These are phyloP conservation scores for Candida dajiaensis DNA, from an alignment of 805 yeast species.

Conservation along the genomic window DNA sequence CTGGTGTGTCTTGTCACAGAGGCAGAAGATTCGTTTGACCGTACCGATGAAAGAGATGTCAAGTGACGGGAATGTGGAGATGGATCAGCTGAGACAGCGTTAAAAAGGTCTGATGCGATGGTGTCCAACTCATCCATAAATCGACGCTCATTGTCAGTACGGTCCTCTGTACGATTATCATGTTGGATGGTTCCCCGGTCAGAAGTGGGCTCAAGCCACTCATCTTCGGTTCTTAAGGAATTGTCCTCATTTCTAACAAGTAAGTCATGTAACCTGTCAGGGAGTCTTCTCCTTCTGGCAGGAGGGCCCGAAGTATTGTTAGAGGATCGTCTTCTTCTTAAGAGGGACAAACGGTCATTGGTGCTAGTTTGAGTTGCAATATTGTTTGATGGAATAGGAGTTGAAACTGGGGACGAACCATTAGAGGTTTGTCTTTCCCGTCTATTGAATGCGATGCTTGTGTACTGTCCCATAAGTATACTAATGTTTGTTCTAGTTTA, in stretches of 20 bases:
- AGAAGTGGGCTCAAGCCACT: constrained; percentile 4
- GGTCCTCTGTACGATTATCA: not conserved
- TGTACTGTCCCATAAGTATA: constrained; percentile 8
- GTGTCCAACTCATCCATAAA: constrained; percentile 20
- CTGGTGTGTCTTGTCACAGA: not conserved
- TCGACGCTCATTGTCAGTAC: not conserved
- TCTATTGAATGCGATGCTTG: constrained; percentile 2
- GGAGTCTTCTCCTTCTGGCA: constrained; percentile 20
- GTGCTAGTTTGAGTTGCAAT: not conserved
- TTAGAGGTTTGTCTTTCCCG: not conserved
- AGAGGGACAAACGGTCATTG: not conserved
- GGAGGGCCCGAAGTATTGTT: constrained; percentile 10
- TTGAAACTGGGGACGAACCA: not conserved
- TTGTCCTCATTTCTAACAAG: not conserved
- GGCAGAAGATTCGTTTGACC: constrained; percentile 1
- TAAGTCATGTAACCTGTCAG: constrained; percentile 4
- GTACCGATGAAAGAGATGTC: not conserved
- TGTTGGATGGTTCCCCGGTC: constrained; percentile 4
- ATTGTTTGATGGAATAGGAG: not conserved
- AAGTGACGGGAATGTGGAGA: not conserved
- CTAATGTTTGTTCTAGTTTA: too few relatives aligned
- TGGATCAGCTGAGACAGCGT: constrained; percentile 6
- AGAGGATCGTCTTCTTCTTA: constrained; percentile 24
- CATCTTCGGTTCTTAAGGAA: not conserved
- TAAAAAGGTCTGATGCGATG: constrained; percentile 16